Evolutionary conservation across 371 early-diverging fungal genomes (phyloP).

Genomic region (Sporodiniella umbellata): DNA sequence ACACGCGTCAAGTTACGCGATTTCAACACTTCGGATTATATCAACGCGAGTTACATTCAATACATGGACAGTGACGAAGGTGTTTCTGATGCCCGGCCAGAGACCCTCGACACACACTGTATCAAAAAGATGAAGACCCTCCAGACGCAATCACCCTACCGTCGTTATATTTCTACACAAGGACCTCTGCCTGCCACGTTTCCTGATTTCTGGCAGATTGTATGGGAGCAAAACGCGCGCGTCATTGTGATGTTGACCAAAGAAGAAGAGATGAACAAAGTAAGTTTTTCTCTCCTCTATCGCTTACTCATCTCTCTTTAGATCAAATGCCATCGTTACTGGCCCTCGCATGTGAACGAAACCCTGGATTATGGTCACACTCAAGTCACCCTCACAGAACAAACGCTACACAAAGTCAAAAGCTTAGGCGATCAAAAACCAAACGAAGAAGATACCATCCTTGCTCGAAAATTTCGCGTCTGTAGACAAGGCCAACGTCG

Average conservation of each 20-base stretch:
- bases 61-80: conserved; percentile 36
- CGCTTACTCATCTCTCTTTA: too few species aligned
- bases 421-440: not conserved
- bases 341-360: conserved; percentile 51
- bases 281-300: conserved; percentile 26
- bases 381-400: conserved; percentile 22
- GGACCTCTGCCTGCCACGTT: conserved; percentile 83
- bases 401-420: conserved; percentile 22
- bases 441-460: conserved; percentile 31
- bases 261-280: conserved; percentile 75
- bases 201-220: conserved; percentile 88
- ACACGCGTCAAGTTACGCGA: conserved; percentile 47
- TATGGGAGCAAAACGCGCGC: conserved; percentile 76
- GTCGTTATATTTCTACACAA: conserved; percentile 82
- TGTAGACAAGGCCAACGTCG: conserved; percentile 9
- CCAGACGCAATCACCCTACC: conserved; percentile 16
- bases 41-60: conserved; percentile 69
- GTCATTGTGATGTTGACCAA: conserved; percentile 90
- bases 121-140: conserved; percentile 22
- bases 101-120: conserved; percentile 16
- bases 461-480: conserved; percentile 19
- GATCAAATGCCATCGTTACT: conserved; percentile 74
- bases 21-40: conserved; percentile 65
- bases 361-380: conserved; percentile 39
- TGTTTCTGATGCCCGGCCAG: conserved; percentile 77